phyloP scores from a whole-genome alignment of 768 basidiomycete genomes.

The Pleurotus tuber-regium region DNA sequence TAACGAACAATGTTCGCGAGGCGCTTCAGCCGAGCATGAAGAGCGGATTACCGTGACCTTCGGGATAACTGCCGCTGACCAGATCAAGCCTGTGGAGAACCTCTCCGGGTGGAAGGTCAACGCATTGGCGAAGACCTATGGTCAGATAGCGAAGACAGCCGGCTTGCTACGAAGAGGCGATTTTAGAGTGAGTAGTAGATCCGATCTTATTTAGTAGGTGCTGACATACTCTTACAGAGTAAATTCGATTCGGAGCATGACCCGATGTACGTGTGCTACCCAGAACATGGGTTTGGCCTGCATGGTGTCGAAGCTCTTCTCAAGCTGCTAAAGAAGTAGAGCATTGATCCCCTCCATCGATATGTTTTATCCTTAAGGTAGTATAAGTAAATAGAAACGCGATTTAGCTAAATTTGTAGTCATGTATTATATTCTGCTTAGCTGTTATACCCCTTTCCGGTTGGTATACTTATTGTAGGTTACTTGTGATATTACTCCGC shows the following conservation, averaged over 20 bases:
- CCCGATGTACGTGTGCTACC: slow-evolving; percentile 52
- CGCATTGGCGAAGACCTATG: slow-evolving; percentile 41
- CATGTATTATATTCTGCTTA: too few species aligned
- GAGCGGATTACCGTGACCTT: slow-evolving; percentile 35
- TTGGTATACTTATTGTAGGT: too few species aligned
- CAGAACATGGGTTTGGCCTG: slow-evolving; percentile 44
- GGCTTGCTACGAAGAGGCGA: slow-evolving; percentile 41
- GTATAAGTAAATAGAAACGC: too few species aligned
- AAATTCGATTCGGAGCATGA: slow-evolving; percentile 43
- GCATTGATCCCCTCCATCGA: background rate
- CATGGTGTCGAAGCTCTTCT: slow-evolving; percentile 43
- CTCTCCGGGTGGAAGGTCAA: slow-evolving; percentile 46
- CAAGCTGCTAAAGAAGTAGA: slow-evolving; percentile 36
- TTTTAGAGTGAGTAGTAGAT: slow-evolving; percentile 34
- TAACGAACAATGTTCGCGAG: background rate
- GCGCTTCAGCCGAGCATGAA: slow-evolving; percentile 22
- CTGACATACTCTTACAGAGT: slow-evolving; percentile 22
- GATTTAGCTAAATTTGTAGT: too few species aligned
- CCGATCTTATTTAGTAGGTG: background rate
- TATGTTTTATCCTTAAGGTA: too few species aligned
- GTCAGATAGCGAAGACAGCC: slow-evolving; percentile 34
- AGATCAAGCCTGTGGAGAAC: slow-evolving; percentile 39
- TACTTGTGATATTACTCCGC: too few species aligned
- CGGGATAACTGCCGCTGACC: slow-evolving; percentile 44
- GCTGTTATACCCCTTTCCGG: too few species aligned